phyloP scores from a whole-genome alignment of 176 grass and related monocot species.

The Coix lacrymajobi region DNA sequence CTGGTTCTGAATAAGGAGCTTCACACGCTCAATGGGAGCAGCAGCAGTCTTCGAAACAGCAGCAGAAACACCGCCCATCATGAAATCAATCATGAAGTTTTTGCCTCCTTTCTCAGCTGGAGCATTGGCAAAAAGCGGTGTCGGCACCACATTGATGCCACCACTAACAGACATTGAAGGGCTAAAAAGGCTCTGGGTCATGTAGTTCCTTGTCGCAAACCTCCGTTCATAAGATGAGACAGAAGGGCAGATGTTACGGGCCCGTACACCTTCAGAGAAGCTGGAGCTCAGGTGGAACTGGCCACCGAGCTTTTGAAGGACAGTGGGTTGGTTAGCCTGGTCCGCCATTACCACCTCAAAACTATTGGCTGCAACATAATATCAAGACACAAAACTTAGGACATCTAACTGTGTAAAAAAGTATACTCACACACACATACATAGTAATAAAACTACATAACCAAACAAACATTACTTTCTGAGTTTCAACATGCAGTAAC shows the following conservation, averaged over 20 bases:
- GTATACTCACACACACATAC: background rate
- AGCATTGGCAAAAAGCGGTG: conserved; percentile 61
- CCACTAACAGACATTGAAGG: conserved; percentile 32
- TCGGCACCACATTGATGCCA: conserved; percentile 32
- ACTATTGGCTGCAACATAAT: conserved; percentile 23
- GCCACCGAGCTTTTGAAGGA: conserved; percentile 56
- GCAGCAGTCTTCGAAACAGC: conserved; percentile 95
- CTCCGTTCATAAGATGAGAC: conserved; percentile 40
- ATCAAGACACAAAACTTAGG: background rate
- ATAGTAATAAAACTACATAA: background rate
- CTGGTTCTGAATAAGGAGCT: conserved; percentile 94
- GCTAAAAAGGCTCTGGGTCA: conserved; percentile 35
- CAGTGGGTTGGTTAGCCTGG: conserved; percentile 53
- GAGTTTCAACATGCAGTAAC: background rate
- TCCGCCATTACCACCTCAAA: conserved; percentile 63
- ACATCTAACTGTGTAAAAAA: background rate
- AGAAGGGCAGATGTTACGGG: conserved; percentile 46
- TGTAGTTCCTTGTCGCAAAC: conserved; percentile 39
- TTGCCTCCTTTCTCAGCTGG: conserved; percentile 69
- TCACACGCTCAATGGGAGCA: conserved; percentile 91
- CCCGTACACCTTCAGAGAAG: conserved; percentile 45
- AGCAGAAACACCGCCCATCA: conserved; percentile 95
- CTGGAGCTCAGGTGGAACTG: conserved; percentile 67
- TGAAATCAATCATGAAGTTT: conserved; percentile 70
- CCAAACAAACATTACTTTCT: background rate